These are phyloP conservation scores for Akanthomyces lecanii DNA, from an alignment of 2,329 filamentous ascomycete genomes.

Conservation along the genomic window DNA sequence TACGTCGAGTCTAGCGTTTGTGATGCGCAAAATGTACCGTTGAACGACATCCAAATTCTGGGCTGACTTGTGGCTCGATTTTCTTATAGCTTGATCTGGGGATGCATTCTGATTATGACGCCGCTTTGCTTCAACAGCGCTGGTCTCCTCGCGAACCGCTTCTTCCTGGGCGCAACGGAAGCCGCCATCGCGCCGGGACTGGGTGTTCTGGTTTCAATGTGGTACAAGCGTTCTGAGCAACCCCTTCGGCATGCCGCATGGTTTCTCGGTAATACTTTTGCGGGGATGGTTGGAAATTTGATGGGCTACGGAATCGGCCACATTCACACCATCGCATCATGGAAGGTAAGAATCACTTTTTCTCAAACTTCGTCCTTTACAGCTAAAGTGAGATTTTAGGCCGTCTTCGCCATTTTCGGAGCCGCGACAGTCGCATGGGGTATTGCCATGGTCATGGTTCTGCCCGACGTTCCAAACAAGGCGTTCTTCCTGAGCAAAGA, in stretches of 20 bases:
- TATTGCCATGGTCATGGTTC: constrained; percentile 19
- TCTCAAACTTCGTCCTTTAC: not conserved
- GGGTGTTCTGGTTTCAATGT: constrained; percentile 30
- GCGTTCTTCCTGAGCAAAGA: constrained; percentile 26
- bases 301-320: constrained; percentile 27
- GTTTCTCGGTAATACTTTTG: constrained; percentile 28
- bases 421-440: constrained; percentile 12
- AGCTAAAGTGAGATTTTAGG: not conserved
- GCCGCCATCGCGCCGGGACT: constrained; percentile 30
- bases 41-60: too few species aligned
- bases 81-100: constrained; percentile 28
- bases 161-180: constrained; percentile 32
- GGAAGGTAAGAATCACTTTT: constrained; percentile 6
- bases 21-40: too few species aligned
- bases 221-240: constrained; percentile 32
- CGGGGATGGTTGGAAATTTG: constrained; percentile 24
- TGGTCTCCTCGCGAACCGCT: constrained; percentile 29
- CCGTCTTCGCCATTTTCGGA: constrained; percentile 17
- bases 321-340: constrained; percentile 14
- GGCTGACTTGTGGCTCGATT: not conserved
- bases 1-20: constrained; percentile 7
- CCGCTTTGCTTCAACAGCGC: constrained; percentile 26
- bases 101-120: constrained; percentile 39
- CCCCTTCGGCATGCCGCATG: constrained; percentile 27
- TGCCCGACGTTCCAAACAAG: constrained; percentile 24